Base-by-base conservation (phyloP, 768 basidiomycete species). In the Naganishia vaughanmartiniae region DNA sequence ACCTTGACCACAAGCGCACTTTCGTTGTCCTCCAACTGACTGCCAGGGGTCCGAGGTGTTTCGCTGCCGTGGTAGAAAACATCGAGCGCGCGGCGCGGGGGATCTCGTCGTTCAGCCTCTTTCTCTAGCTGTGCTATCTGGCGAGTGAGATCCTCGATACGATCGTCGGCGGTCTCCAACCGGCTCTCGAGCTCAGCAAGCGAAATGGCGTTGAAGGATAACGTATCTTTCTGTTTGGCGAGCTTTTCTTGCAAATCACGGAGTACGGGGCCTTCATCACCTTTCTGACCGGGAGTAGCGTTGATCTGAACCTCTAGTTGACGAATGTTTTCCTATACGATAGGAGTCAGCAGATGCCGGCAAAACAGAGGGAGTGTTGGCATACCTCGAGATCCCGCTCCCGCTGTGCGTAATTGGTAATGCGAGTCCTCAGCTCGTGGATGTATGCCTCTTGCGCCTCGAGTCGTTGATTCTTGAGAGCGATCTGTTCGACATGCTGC, bases 101-200 rank as follows among this genome's bases (percentile, higher is more conserved):
- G 42, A 15, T 2, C 42, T 70, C 96, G 91, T 81, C 97, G 95
- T 73, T 88, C 86, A 30, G 85, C 77, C 4, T 90, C 89, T 65
- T 88, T 86, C 1, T 83, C 82, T 75, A 96, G 92, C 1, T 85
- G 79, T 53, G 95, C 92, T 76, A 87, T 90, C 81, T 88, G 89
- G 55, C 87, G 87, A 55, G 85, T 75, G 31, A 98, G 85, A 82
- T 97, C 93, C 70, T 90, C 89, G 78, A 87, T 88, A 65, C 98
- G 85, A 71, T 95, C 92, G 30, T 85, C 85, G 78, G 96, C 84
- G 4, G 90, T 90, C 79, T 90, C 92, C 78, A 99, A 87, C 82
- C 91, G 93, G 78, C 90, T 88, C 81, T 99, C 95, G 36, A 98
- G 84, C 78, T 98, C 94, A 33, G 87, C 90, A 54, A 98, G 88